Percentiles rank a stretch among this genome's conserved stretches.
Conservation (phyloP, 176 grass and related monocot genomes). For the Luzula sylvatica region DNA sequence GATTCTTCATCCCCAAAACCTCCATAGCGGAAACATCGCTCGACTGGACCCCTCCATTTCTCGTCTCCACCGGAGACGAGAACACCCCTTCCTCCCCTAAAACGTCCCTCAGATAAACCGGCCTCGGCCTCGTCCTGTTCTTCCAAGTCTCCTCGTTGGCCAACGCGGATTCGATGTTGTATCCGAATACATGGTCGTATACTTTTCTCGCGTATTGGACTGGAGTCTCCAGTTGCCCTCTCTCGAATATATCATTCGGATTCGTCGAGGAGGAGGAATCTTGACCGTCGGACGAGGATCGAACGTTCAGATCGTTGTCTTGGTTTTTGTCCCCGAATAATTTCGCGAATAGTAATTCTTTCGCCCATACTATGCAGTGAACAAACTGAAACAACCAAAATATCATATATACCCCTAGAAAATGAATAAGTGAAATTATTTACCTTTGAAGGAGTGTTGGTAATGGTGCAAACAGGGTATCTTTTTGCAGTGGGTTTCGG, state of each 20-base stretch:
- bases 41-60: slow-evolving; percentile 17
- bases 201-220: slow-evolving; percentile 66
- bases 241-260: slow-evolving; percentile 60
- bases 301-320: slow-evolving; percentile 94
- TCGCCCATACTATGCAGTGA: slow-evolving; percentile 98
- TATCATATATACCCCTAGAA: too few species aligned
- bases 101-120: slow-evolving; percentile 50
- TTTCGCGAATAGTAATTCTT: slow-evolving; percentile 96
- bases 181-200: slow-evolving; percentile 91
- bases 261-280: slow-evolving; percentile 33
- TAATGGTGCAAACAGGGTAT: slow-evolving; percentile 98
- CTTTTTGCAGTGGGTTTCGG: slow-evolving; percentile 84
- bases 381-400: slow-evolving; percentile 53
- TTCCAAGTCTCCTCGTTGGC: slow-evolving; percentile 95
- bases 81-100: slow-evolving; percentile 38
- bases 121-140: slow-evolving; percentile 54
- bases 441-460: slow-evolving; percentile 97
- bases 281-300: slow-evolving; percentile 14
- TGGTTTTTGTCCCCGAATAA: slow-evolving; percentile 90
- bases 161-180: slow-evolving; percentile 71
- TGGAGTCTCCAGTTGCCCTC: slow-evolving; percentile 42
- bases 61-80: slow-evolving; percentile 32
- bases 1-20: slow-evolving; percentile 63
- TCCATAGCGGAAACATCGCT: slow-evolving; percentile 43
- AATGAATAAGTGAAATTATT: neutral